These are phyloP conservation scores for Tetrahymena thermophila DNA, from an alignment of 73 alveolate genomes.

Conservation along the genomic window DNA sequence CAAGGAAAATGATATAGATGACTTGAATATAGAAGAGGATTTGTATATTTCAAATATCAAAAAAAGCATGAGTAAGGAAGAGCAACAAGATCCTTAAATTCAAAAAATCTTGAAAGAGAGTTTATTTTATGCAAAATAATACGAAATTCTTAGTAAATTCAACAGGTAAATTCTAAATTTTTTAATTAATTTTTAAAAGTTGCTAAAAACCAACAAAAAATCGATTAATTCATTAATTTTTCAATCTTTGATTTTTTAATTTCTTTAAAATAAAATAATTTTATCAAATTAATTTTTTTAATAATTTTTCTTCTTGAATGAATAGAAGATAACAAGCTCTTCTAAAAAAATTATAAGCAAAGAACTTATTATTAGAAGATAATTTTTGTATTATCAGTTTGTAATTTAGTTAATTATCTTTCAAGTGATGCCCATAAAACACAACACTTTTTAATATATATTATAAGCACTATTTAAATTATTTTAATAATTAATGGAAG, in stretches of 20 bases:
- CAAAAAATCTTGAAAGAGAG: not conserved
- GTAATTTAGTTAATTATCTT: too few species aligned
- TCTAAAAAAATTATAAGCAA: too few species aligned
- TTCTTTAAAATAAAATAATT: too few species aligned
- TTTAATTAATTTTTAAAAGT: not conserved
- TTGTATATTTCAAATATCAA: not conserved
- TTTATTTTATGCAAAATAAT: not conserved
- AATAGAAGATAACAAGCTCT: too few species aligned
- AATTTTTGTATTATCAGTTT: too few species aligned
- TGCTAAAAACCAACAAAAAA: not conserved
- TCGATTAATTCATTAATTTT: not conserved
- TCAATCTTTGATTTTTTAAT: not conserved
- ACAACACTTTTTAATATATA: too few species aligned
- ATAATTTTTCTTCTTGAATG: too few species aligned
- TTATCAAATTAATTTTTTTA: too few species aligned
- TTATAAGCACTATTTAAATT: too few species aligned
- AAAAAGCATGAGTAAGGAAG: not conserved
- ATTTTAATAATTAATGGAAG: too few species aligned
- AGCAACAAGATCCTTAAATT: not conserved
- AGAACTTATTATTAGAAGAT: too few species aligned
- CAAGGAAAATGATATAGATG: not conserved
- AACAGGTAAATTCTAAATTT: not conserved
- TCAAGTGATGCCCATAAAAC: too few species aligned
- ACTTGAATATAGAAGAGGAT: not conserved
- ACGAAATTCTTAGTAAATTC: not conserved